A percentile compares a stretch with the other conserved stretches of the same genome.
Conservation (phyloP, 306 rosid species). For the Alnus glutinosa region DNA sequence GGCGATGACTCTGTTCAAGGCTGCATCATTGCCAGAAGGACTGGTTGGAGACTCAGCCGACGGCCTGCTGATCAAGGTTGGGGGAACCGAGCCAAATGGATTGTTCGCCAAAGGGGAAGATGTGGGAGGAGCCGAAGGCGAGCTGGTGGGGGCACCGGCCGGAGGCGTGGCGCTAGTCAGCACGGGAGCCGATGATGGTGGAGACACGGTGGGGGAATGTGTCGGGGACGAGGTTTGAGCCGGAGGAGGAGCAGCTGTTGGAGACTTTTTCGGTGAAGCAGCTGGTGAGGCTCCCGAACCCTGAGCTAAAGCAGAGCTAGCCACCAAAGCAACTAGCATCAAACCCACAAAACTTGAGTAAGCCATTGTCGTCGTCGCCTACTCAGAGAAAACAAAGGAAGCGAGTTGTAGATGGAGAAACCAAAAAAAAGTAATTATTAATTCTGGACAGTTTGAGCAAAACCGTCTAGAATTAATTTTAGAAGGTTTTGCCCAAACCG, state of each 20-base stretch:
- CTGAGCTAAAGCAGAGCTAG: slow-evolving; percentile 39
- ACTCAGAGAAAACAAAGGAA: background rate
- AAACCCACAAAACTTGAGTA: slow-evolving; percentile 30
- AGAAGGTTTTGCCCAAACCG: too few species aligned
- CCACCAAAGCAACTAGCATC: slow-evolving; percentile 34
- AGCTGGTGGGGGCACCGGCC: slow-evolving; percentile 16
- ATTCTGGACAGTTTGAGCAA: too few species aligned
- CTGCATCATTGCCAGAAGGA: slow-evolving; percentile 22
- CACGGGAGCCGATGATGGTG: slow-evolving; percentile 31
- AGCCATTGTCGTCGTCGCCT: slow-evolving; percentile 46
- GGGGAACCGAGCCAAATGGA: background rate
- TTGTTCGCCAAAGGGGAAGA: background rate
- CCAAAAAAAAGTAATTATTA: background rate
- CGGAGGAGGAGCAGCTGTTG: slow-evolving; percentile 21
- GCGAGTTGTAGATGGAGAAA: background rate
- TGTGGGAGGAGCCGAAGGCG: slow-evolving; percentile 47
- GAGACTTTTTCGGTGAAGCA: slow-evolving; percentile 31
- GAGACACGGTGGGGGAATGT: slow-evolving; percentile 2
- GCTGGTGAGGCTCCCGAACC: slow-evolving; percentile 41
- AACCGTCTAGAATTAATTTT: too few species aligned
- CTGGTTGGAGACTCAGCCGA: slow-evolving; percentile 6
- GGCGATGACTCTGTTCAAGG: slow-evolving; percentile 27
- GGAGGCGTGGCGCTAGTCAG: slow-evolving; percentile 17
- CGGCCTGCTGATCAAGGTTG: background rate
- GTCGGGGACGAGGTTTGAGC: slow-evolving; percentile 23